Evolutionary conservation across 768 basidiomycete species (phyloP), one percentile per base, ranked within the genome.

Genomic region (Boletellus sp.): DNA sequence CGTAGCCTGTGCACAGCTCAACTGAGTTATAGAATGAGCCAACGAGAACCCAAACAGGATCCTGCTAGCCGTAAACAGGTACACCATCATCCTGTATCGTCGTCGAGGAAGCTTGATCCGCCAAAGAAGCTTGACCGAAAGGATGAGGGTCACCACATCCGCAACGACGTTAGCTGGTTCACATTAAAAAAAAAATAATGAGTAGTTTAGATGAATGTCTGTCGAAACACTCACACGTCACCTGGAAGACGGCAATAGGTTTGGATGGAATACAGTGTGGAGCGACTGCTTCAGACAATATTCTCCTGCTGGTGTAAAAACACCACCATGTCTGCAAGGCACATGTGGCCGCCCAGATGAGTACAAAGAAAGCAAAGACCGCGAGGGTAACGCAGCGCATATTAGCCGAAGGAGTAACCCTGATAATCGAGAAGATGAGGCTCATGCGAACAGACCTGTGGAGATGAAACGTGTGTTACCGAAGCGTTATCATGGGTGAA

Each of bases 101-200:
- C 55, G 24, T 38, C 8, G 22, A 9, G 59, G 55, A 39, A 60
- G 55, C 5, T 46, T 54, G 32, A 54, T 34, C n/a, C 42, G n/a
- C 59, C 55, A 48, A 40, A 60, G 55, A n/a, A 60, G 45, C 34
- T 53, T 53, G 28, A 61, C 10, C 0, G 55, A 48, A 7, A 53
- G 28, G 5, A 44, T 13, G 5, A 53, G 23, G 0, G 36, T 43
- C 0, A 13, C 9, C 13, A 33, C 23, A 22, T 60, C 58, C 8
- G 51, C 36, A 6, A n/a, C 4, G 22, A 51, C 42, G 20, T 38
- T 42, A n/a, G 22, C 59, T 59, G 17, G 33, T 3, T 16, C 2
- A 11, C 28, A 28, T 28, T 11, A 11, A 10, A 32, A 20, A 24
- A 32, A 17, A n/a, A 17, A 6, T 10, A 4, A 35, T 39, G 6